Evolutionary conservation across 345 rosid genomes (phyloP).

Genomic region (Adansonia digitata): DNA sequence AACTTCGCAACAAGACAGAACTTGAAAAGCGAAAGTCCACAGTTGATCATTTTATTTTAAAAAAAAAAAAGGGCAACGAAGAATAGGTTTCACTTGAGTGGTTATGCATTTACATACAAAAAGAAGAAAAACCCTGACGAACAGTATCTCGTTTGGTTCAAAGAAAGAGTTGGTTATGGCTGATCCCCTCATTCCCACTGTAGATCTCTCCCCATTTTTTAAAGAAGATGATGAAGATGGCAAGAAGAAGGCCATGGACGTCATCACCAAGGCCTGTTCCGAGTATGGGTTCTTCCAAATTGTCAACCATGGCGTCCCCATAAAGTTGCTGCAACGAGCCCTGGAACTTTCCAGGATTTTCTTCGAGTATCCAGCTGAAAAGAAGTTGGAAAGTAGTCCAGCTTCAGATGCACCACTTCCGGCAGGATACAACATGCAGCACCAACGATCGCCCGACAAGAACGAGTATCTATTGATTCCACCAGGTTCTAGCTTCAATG

Average conservation of each 20-base stretch:
- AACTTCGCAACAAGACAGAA: no score
- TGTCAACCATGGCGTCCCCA: conserved; percentile 43
- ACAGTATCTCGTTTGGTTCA: not conserved
- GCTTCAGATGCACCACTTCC: no score
- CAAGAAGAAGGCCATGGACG: conserved; percentile 30
- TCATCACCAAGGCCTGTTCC: conserved; percentile 34
- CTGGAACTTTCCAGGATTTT: not conserved
- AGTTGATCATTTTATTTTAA: no score
- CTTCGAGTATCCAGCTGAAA: no score
- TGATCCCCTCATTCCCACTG: conserved; percentile 24
- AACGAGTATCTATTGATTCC: conserved; percentile 41
- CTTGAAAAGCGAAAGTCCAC: no score
- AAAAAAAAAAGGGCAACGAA: no score
- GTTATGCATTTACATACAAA: no score
- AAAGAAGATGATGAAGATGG: conserved; percentile 27
- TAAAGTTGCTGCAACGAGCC: conserved; percentile 27
- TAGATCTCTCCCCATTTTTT: conserved; percentile 44
- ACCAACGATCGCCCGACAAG: conserved; percentile 32
- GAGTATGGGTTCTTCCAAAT: conserved; percentile 51
- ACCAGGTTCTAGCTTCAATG: conserved; percentile 38
- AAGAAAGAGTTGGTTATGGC: not conserved
- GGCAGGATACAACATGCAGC: no score
- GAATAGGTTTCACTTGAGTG: no score
- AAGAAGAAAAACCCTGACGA: no score
- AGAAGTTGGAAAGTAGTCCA: no score